phyloP scores from a whole-genome alignment of 192 early-diverging fungal genomes.

The Umbelopsis isabellina region DNA sequence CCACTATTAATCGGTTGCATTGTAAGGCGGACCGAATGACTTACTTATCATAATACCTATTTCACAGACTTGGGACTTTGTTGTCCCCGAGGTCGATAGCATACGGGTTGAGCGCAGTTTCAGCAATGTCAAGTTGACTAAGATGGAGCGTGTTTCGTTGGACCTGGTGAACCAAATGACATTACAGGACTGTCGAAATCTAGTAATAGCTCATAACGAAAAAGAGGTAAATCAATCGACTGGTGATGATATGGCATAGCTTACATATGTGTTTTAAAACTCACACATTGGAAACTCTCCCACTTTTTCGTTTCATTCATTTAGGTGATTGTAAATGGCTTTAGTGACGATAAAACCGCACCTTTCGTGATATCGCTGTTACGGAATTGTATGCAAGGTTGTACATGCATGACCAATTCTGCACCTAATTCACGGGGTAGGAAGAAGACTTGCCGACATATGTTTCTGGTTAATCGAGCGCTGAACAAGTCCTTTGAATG shows the following conservation, averaged over 20 bases:
- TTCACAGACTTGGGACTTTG: constrained; percentile 5
- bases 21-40: neutral
- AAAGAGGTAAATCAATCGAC: neutral
- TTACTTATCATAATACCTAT: neutral
- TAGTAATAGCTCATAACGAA: constrained; percentile 9
- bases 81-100: constrained; percentile 6
- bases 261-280: no score
- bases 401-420: neutral
- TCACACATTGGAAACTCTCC: neutral
- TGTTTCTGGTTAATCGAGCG: constrained; percentile 8
- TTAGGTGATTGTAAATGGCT: neutral
- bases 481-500: constrained; percentile 18
- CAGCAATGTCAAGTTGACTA: constrained; percentile 12
- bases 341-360: constrained; percentile 1
- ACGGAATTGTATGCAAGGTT: constrained; percentile 1
- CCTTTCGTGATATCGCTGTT: neutral
- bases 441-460: constrained; percentile 14
- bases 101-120: neutral
- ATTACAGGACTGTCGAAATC: neutral
- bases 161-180: constrained; percentile 8
- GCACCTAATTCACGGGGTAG: constrained; percentile 5
- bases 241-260: no score
- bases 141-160: constrained; percentile 7
- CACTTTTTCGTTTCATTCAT: neutral
- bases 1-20: no score